Evolutionary conservation across 2,329 filamentous ascomycete species (phyloP), one percentile per base, ranked within the genome.

Genomic region (Ophiostoma tasmaniense): DNA sequence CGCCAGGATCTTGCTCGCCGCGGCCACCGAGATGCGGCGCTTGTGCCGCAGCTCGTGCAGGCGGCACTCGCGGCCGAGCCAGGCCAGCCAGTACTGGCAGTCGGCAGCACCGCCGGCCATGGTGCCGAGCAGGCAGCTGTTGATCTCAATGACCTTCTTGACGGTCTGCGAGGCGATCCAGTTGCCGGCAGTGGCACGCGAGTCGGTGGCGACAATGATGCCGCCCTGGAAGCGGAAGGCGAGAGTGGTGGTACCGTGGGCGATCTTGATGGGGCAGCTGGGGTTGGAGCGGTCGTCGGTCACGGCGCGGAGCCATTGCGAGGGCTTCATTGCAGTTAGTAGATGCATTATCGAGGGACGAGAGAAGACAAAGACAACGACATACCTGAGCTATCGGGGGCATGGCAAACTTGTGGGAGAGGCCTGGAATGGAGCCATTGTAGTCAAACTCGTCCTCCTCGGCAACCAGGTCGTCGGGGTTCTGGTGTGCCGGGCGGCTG

Each of bases 121-220:
- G 74, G 95, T 99, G 73, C 95, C 95, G 76, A 99, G 82, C 80
- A 99, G 85, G 80, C 90, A 90, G 81, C 85, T 92, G 84, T 97
- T 97, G 85, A 97, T 97, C 85, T 97, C 93, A 78, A 99, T 98
- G 75, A 99, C 95, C 86, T 99, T 99, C 89, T 99, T 99, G 78
- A 99, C 95, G 68, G 95, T 99, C 85, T 99, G 95, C 82, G 92
- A 96, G 74, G 95, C 95, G 81, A 99, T 99, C 95, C 95, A 99
- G 87, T 95, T 96, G 76, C 95, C 95, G 37, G 95, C 94, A 65
- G 95, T 97, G 71, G 95, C 95, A 82, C 95, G 89, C 71, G 95
- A 99, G 82, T 99, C 95, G 70, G 95, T 99, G 68, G 94, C 94
- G 67, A 99, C 94, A 77, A 99, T 96, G 81, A 99, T 98, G 78